Percentiles rank a stretch among this genome's conserved stretches.
phyloP scores from a whole-genome alignment of 805 yeast species.

The Myxozyma melibiosi region DNA sequence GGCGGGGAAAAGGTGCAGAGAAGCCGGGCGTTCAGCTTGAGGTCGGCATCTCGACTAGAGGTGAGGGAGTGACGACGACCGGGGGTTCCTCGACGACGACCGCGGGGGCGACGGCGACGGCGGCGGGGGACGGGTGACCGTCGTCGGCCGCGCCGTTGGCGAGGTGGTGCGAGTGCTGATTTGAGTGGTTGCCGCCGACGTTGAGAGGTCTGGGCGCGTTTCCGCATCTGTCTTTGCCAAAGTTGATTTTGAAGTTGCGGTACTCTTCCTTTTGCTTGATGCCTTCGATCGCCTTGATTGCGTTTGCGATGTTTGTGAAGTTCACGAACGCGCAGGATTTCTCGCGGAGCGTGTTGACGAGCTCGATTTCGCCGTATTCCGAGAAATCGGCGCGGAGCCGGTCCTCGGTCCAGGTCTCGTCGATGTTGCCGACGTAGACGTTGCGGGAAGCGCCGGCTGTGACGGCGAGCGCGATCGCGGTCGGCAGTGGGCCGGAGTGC shows the following conservation, averaged over 20 bases:
- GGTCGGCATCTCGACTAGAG: too few relatives aligned
- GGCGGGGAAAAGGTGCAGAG: too few relatives aligned
- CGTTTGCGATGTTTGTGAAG: slow-evolving; percentile 86
- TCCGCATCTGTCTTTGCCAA: slow-evolving; percentile 95
- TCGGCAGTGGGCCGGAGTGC: slow-evolving; percentile 88
- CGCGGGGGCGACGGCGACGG: neutral
- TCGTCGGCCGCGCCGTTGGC: neutral
- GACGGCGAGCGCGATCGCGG: slow-evolving; percentile 84
- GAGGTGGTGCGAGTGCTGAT: neutral
- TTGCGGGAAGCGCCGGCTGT: slow-evolving; percentile 93
- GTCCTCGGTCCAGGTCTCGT: slow-evolving; percentile 49
- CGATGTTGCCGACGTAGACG: slow-evolving; percentile 80
- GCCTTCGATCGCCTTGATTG: slow-evolving; percentile 90
- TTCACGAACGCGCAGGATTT: slow-evolving; percentile 89
- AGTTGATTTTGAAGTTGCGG: slow-evolving; percentile 74
- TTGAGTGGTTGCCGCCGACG: slow-evolving; percentile 1
- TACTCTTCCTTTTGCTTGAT: slow-evolving; percentile 70
- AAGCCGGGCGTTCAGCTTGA: neutral
- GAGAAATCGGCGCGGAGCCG: slow-evolving; percentile 73
- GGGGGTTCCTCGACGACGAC: neutral
- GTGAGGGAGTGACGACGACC: too few relatives aligned
- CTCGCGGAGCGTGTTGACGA: slow-evolving; percentile 81
- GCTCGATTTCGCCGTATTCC: slow-evolving; percentile 92
- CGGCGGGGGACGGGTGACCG: neutral
- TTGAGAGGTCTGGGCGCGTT: slow-evolving; percentile 67